Conservation (phyloP, 2,329 filamentous ascomycete genomes). For the Ophiosphaerella korrae region DNA sequence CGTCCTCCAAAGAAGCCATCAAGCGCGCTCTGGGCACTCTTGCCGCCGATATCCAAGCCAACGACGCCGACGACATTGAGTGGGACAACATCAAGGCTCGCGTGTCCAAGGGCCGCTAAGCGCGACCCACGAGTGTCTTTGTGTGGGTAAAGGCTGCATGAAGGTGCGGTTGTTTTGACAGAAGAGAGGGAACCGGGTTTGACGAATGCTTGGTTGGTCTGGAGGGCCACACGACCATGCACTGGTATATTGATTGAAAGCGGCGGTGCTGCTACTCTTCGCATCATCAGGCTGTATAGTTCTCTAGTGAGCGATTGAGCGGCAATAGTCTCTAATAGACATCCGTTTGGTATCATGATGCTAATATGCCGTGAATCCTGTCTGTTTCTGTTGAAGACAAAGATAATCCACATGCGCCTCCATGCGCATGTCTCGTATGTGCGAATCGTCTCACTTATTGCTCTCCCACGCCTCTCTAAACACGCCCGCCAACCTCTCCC, state of each 20-base stretch:
- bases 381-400: background rate
- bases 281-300: conserved; percentile 16
- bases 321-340: conserved; percentile 30
- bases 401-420: background rate
- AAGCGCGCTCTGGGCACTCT: conserved; percentile 79
- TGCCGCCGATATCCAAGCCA: conserved; percentile 79
- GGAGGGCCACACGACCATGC: background rate
- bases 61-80: conserved; percentile 82
- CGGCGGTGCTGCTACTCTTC: conserved; percentile 13
- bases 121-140: conserved; percentile 16
- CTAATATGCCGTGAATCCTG: conserved; percentile 8
- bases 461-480: conserved; percentile 75
- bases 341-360: conserved; percentile 17
- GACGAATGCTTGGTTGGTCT: conserved; percentile 1
- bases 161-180: conserved; percentile 19
- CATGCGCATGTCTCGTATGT: background rate
- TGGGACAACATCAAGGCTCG: conserved; percentile 68
- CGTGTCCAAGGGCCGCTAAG: conserved; percentile 58
- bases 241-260: conserved; percentile 1
- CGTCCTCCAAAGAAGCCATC: conserved; percentile 83
- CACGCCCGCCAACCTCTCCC: conserved; percentile 65
- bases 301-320: conserved; percentile 21
- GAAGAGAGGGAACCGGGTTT: conserved; percentile 24
- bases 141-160: conserved; percentile 23
- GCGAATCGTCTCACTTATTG: conserved; percentile 17